Base-by-base conservation (phyloP, 768 basidiomycete species). In the Pisolithus orientalis region DNA sequence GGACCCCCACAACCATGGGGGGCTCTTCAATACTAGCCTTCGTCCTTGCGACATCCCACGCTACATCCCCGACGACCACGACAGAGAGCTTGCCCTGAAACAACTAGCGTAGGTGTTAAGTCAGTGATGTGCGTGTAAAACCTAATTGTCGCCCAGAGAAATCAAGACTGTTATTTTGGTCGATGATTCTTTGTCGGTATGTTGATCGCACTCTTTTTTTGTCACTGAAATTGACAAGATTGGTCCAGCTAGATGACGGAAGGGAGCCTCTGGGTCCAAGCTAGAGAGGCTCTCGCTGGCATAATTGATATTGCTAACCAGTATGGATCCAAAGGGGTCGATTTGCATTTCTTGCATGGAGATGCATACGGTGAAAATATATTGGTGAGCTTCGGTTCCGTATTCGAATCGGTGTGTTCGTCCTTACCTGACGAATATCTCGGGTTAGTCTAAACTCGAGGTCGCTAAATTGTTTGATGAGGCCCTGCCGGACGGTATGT, bases 261-360 rank as follows among this genome's bases (percentile, higher is more conserved):
- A 44, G 72, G 70, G 34, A 55, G 50, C 17, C 64, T 72, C 14
- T 77, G 76, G 76, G 42, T 50, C 21, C 70, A 62, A 49, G 61
- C 75, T 1, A 56, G 72, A 27, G 73, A 72, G 37, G 75, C 76
- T 2, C 65, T 77, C 21, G 72, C 64, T 40, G 74, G 68, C 44
- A 65, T 76, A 24, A 65, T 70, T 5, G 69, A 74, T 34, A 56
- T 71, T 3, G 69, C 72, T 24, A 66, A 63, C 28, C 55, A 62
- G 37, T 70, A 72, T 46, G 72, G 68, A 13, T 64, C 66, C 9
- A 71, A 66, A 28, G 75, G 76, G 10, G 27, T 68, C 44, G 76
- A 77, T 38, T 61, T 77, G 11, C 66, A 73, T 54, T 76, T 76
- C 59, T 66, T 76, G 58, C 76, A 75, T 52, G 44, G 49, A 10